Evolutionary conservation across 1,284 basidiomycete genomes (phyloP), one percentile per base, ranked within the genome.

Genomic region (Inonotus hispidus): DNA sequence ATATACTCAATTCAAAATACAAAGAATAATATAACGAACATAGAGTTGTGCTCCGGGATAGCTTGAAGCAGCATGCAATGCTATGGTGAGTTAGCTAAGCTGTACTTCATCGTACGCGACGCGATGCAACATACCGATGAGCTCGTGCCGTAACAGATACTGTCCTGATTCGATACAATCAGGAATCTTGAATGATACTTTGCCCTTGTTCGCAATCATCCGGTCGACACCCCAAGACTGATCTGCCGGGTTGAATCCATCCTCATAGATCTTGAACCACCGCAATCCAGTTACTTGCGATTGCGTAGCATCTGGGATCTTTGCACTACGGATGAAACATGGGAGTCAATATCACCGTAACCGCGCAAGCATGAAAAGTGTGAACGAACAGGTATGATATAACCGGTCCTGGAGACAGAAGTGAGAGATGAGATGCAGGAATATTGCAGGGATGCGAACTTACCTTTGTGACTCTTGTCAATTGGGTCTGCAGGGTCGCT

Each of bases 1-100:
- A 41, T 32, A 43, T 41, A n/a, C 21, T 38, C 29, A 27, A 21
- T 52, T 19, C 54, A 11, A 16, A 4, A 63, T 61, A 39, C 2
- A 59, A 32, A 27, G 2, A 14, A 35, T n/a, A 59, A 50, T 32
- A 59, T 3, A 23, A 64, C 74, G 52, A 59, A 79, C 75, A 61
- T 80, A 81, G 68, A 82, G 69, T 63, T 82, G 81, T 46, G 82
- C 81, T 50, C 81, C 82, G 27, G 79, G 80, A 67, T 81, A 79
- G 13, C 64, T 71, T 4, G 66, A 64, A 2, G 75, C 79, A 16
- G 67, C 75, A 66, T 80, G 78, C 23, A 80, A 69, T 23, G 77
- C 78, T 76, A 61, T 41, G 62, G 14, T n/a, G 1, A 14, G 19
- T 52, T 16, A 38, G 41, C 11, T 37, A 21, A 41, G n/a, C n/a